phyloP scores from a whole-genome alignment of 2,329 filamentous ascomycete species.

The Aspergillus phoenicis region DNA sequence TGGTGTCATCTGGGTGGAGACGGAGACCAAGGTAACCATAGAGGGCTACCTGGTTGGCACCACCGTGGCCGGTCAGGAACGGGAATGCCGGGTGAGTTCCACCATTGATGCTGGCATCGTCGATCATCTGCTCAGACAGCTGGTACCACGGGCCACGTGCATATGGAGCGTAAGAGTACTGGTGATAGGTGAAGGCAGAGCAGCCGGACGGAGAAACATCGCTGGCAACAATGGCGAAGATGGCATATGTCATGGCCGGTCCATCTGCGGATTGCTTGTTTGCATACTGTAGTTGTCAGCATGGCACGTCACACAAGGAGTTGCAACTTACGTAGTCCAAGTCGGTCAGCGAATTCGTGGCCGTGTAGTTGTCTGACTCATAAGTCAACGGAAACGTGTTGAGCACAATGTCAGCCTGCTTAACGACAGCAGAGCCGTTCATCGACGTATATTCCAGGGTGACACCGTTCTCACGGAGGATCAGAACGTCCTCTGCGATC shows the following conservation, averaged over 20 bases:
- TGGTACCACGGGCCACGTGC: constrained; percentile 68
- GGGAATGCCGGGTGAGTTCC: constrained; percentile 70
- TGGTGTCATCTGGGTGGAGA: constrained; percentile 60
- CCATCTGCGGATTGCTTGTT: constrained; percentile 68
- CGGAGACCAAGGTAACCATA: constrained; percentile 70
- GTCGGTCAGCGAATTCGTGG: constrained; percentile 54
- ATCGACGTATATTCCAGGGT: constrained; percentile 67
- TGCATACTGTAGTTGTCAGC: constrained; percentile 56
- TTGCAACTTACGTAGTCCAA: constrained; percentile 59
- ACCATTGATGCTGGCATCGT: constrained; percentile 63
- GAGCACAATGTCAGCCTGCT: constrained; percentile 71
- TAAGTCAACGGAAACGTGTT: constrained; percentile 67
- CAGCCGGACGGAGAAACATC: constrained; percentile 67
- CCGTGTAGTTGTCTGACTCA: constrained; percentile 51
- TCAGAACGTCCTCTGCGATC: constrained; percentile 58
- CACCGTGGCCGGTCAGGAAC: constrained; percentile 71
- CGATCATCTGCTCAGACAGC: constrained; percentile 69
- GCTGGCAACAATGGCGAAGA: constrained; percentile 69
- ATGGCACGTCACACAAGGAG: neutral
- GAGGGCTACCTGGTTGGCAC: constrained; percentile 66
- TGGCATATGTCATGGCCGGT: constrained; percentile 73
- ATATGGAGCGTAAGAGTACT: constrained; percentile 66
- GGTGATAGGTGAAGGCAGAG: constrained; percentile 67
- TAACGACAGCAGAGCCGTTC: constrained; percentile 67
- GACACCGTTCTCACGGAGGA: constrained; percentile 61